Evolutionary conservation across 1,139 yeast genomes (phyloP).

Genomic region (Arxiozyma telluris): DNA sequence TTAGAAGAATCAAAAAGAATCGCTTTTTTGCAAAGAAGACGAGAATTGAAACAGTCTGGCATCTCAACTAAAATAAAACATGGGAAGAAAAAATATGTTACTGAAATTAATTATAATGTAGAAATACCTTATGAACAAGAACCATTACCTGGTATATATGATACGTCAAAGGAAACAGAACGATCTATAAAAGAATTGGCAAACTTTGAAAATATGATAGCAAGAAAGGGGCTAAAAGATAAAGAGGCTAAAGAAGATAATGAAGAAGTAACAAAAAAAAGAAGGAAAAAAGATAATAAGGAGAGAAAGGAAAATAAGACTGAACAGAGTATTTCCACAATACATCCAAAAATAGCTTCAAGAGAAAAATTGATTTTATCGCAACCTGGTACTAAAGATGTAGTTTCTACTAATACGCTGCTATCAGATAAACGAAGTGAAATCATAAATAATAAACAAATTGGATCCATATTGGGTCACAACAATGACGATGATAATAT

Average conservation of each 20-base stretch:
- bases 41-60: constrained; percentile 85
- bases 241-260: constrained; percentile 25
- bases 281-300: constrained; percentile 17
- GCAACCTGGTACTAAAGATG: constrained; percentile 8
- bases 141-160: constrained; percentile 67
- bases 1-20: constrained; percentile 64
- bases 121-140: constrained; percentile 73
- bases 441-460: constrained; percentile 3
- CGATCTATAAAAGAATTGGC: constrained; percentile 35
- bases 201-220: constrained; percentile 41
- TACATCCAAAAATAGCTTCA: background rate
- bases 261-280: constrained; percentile 4
- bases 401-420: background rate
- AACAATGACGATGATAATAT: background rate
- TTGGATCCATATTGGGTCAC: constrained; percentile 3
- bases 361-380: constrained; percentile 3
- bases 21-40: constrained; percentile 67
- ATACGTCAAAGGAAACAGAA: constrained; percentile 49
- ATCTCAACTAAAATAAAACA: constrained; percentile 42
- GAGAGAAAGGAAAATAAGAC: constrained; percentile 10
- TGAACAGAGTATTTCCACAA: background rate
- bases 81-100: constrained; percentile 43
- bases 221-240: constrained; percentile 42
- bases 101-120: constrained; percentile 71
- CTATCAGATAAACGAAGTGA: constrained; percentile 1